Evolutionary conservation across 768 basidiomycete species (phyloP).

Genomic region (Boletus bicolor): DNA sequence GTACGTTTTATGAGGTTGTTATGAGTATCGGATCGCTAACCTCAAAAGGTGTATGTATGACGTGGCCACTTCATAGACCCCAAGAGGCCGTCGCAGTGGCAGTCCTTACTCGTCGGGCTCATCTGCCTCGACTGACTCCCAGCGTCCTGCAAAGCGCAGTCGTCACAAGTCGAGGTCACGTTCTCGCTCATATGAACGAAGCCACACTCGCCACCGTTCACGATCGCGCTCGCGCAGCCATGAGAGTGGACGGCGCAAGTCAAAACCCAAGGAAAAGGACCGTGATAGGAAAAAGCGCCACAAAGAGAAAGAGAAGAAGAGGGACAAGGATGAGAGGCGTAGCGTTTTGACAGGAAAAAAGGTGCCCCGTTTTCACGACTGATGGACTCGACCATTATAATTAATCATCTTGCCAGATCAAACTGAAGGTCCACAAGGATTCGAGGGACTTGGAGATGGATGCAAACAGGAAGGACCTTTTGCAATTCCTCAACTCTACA

Average conservation of each 20-base stretch:
- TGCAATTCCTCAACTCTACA: slow-evolving; percentile 56
- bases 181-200: slow-evolving; percentile 21
- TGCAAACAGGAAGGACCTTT: slow-evolving; percentile 49
- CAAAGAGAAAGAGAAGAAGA: slow-evolving; percentile 34
- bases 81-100: slow-evolving; percentile 13
- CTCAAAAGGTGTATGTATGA: slow-evolving; percentile 24
- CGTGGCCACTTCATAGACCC: slow-evolving; percentile 19
- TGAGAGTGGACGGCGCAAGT: slow-evolving; percentile 24
- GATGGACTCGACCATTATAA: neutral
- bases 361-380: slow-evolving; percentile 28
- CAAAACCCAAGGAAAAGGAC: slow-evolving; percentile 26
- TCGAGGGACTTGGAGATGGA: slow-evolving; percentile 55
- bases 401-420: slow-evolving; percentile 41
- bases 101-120: slow-evolving; percentile 21
- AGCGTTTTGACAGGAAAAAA: slow-evolving; percentile 63
- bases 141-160: slow-evolving; percentile 13
- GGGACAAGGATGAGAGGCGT: slow-evolving; percentile 41
- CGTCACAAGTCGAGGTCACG: slow-evolving; percentile 20
- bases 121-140: slow-evolving; percentile 14
- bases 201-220: slow-evolving; percentile 15
- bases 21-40: slow-evolving; percentile 15
- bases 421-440: slow-evolving; percentile 60
- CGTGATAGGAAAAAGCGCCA: slow-evolving; percentile 39
- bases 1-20: slow-evolving; percentile 21
- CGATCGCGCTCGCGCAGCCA: slow-evolving; percentile 30